These are phyloP conservation scores for Debaryomyces tyrocola DNA, from an alignment of 805 yeast genomes.

Conservation along the genomic window DNA sequence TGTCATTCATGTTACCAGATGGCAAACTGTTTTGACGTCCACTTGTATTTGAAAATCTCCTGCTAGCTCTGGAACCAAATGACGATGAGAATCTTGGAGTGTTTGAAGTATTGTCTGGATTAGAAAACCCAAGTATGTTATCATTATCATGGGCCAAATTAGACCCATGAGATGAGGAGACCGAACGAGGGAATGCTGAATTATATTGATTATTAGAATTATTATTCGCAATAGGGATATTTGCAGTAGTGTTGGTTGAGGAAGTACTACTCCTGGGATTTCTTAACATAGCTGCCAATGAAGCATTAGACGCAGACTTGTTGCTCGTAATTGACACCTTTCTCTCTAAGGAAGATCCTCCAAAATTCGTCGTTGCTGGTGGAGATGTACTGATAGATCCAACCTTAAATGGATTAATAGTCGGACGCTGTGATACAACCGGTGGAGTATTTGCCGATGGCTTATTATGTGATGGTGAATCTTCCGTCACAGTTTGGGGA, in stretches of 20 bases:
- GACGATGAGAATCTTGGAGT: conserved; percentile 71
- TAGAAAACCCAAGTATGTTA: conserved; percentile 10
- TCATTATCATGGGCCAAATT: conserved; percentile 29
- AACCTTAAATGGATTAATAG: conserved; percentile 61
- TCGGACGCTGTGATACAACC: conserved; percentile 21
- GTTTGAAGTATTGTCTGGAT: conserved; percentile 28
- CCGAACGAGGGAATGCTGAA: conserved; percentile 33
- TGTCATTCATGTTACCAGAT: conserved; percentile 18
- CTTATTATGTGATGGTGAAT: conserved; percentile 8
- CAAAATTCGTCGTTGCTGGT: conserved; percentile 22
- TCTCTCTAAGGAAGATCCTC: conserved; percentile 33
- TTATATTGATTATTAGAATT: conserved; percentile 8
- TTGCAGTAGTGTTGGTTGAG: conserved; percentile 29
- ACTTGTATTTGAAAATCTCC: conserved; percentile 46
- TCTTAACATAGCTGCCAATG: conserved; percentile 52
- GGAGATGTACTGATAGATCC: conserved; percentile 55
- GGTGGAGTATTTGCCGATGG: conserved; percentile 9
- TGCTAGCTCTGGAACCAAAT: conserved; percentile 61
- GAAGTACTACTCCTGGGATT: conserved; percentile 50
- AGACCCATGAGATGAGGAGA: conserved; percentile 42
- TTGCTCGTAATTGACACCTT: conserved; percentile 45
- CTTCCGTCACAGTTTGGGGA: conserved; percentile 9
- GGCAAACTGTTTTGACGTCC: conserved; percentile 23
- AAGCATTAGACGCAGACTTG: conserved; percentile 51
- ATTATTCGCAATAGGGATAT: conserved; percentile 20